phyloP scores from a whole-genome alignment of 768 basidiomycete genomes.

The Pulveroboletus sp. region DNA sequence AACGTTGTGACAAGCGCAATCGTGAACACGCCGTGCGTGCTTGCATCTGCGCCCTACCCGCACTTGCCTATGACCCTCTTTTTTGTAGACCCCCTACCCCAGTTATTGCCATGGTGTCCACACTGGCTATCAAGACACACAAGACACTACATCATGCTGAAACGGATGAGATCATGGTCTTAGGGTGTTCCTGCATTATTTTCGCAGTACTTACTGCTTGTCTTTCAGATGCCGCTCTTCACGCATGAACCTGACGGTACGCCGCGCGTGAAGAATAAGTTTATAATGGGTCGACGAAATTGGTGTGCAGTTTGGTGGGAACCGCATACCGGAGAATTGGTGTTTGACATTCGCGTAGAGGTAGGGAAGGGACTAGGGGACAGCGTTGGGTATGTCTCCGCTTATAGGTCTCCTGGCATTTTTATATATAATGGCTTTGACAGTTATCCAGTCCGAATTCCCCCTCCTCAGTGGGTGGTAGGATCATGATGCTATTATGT shows the following conservation, averaged over 20 bases:
- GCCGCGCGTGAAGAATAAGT: conserved; percentile 63
- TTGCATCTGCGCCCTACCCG: neutral
- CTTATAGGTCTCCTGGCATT: neutral
- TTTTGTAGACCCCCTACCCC: conserved; percentile 52
- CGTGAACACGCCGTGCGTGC: conserved; percentile 87
- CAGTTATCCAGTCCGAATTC: conserved; percentile 46
- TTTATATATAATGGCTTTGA: conserved; percentile 1
- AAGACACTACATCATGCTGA: conserved; percentile 76
- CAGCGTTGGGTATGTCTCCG: conserved; percentile 64
- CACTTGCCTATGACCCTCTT: neutral
- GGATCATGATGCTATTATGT: conserved; percentile 12
- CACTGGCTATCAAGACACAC: conserved; percentile 78
- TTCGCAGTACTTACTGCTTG: neutral
- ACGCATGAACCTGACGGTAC: conserved; percentile 71
- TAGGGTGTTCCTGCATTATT: neutral
- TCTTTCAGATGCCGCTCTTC: conserved; percentile 70
- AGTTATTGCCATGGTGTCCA: conserved; percentile 79
- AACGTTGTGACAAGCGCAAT: conserved; percentile 91
- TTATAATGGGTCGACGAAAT: conserved; percentile 86
- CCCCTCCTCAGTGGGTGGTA: conserved; percentile 40
- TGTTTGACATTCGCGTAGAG: conserved; percentile 87
- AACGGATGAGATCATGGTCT: conserved; percentile 89
- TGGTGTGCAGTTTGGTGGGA: conserved; percentile 77
- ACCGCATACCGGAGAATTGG: conserved; percentile 54
- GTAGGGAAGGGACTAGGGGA: conserved; percentile 77